Percentiles rank a stretch among this genome's conserved stretches.
Conservation (phyloP, 495 filamentous ascomycete genomes). For the Aspergillus bertholletiae region DNA sequence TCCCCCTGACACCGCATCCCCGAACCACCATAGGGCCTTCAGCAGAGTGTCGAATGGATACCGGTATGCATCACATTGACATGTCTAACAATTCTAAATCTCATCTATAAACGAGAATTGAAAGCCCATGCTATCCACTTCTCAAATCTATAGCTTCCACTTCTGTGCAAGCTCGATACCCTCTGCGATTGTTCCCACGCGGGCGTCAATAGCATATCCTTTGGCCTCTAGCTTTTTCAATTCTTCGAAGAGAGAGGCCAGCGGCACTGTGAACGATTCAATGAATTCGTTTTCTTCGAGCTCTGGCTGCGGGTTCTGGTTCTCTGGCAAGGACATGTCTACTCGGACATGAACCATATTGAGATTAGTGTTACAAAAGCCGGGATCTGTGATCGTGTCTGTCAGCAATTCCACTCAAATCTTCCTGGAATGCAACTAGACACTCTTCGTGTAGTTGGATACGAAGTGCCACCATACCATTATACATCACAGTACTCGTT, state of each 20-base stretch:
- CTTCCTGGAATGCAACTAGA: neutral
- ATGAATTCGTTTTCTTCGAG: conserved; percentile 91
- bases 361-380: conserved; percentile 87
- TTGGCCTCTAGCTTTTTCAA: conserved; percentile 65
- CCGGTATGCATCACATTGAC: neutral
- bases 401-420: neutral
- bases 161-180: conserved; percentile 76
- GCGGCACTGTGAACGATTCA: conserved; percentile 71
- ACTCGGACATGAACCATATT: conserved; percentile 78
- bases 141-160: conserved; percentile 41
- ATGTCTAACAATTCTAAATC: neutral
- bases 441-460: neutral
- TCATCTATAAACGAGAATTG: neutral
- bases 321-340: conserved; percentile 67
- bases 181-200: conserved; percentile 80
- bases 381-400: conserved; percentile 45
- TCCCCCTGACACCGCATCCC: neutral
- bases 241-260: conserved; percentile 63
- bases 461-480: conserved; percentile 50
- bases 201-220: conserved; percentile 82
- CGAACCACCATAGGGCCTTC: neutral
- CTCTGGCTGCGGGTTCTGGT: conserved; percentile 66
- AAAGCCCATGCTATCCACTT: neutral
- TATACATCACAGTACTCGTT: conserved; percentile 78
- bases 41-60: neutral